Conservation (phyloP, 768 basidiomycete species). For the Xerocomellus chrysenteron region DNA sequence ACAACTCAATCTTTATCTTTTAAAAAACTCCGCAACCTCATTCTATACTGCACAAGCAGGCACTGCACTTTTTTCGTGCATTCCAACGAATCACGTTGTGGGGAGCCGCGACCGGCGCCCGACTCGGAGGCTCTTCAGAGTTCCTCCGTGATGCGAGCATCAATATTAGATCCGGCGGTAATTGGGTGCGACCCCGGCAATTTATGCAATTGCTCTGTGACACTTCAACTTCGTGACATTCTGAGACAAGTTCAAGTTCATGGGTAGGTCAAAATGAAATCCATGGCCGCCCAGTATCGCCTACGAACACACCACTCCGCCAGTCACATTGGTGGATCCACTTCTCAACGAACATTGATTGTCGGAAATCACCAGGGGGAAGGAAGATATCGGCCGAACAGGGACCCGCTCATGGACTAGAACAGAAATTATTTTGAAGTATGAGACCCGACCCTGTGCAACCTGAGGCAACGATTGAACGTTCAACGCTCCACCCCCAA, state of each 20-base stretch:
- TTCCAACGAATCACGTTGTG: too few relatives aligned
- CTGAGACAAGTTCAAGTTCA: background rate
- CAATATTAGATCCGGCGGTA: background rate
- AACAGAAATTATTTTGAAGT: background rate
- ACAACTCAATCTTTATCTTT: background rate
- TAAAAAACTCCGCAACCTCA: too few relatives aligned
- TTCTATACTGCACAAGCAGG: too few relatives aligned
- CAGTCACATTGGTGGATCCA: background rate
- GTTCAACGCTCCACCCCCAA: too few relatives aligned
- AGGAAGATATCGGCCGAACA: background rate
- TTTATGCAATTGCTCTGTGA: background rate
- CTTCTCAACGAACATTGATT: background rate
- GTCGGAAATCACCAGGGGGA: background rate
- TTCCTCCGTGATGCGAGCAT: background rate
- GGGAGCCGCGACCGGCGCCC: background rate
- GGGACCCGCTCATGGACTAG: background rate
- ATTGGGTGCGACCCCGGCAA: background rate
- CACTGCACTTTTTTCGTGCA: too few relatives aligned
- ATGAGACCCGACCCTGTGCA: background rate
- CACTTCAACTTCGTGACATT: background rate
- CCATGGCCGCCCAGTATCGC: background rate
- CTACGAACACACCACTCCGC: background rate
- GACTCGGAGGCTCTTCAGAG: background rate
- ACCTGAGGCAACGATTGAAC: background rate
- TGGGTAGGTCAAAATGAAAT: background rate